Percentiles rank a stretch among this genome's conserved stretches.
phyloP scores from a whole-genome alignment of 2,329 filamentous ascomycete genomes.

The Akanthomyces uredinophilus region DNA sequence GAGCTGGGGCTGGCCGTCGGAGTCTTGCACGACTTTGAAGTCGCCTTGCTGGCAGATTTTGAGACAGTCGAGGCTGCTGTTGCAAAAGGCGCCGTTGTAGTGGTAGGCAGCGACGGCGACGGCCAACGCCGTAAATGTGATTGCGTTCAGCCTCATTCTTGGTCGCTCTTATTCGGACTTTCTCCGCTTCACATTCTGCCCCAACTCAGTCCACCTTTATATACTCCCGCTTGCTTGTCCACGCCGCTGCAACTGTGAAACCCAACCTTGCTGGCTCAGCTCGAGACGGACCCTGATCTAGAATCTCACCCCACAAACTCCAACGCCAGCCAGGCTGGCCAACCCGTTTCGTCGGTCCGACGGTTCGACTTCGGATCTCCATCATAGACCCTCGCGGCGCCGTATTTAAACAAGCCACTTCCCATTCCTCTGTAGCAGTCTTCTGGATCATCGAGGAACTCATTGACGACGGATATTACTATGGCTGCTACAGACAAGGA shows the following conservation, averaged over 20 bases:
- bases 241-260: not conserved
- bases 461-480: not conserved
- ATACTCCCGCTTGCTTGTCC: not conserved
- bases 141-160: not conserved
- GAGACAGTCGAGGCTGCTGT: slow-evolving; percentile 9
- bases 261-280: not conserved
- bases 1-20: slow-evolving; percentile 1
- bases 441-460: not conserved
- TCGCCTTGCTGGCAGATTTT: slow-evolving; percentile 5
- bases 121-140: not conserved
- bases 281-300: not conserved
- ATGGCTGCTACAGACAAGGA: slow-evolving; percentile 35
- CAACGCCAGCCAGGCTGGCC: slow-evolving; percentile 1
- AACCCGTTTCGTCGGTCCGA: slow-evolving; percentile 10
- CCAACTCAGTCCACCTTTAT: not conserved
- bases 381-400: not conserved
- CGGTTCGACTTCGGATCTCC: slow-evolving; percentile 9
- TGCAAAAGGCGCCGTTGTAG: slow-evolving; percentile 6
- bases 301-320: slow-evolving; percentile 5
- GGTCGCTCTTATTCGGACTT: not conserved
- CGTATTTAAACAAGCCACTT: slow-evolving; percentile 3
- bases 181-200: not conserved
- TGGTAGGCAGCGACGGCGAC: not conserved
- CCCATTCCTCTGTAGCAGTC: not conserved
- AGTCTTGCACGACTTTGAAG: not conserved